These are phyloP conservation scores for Cyberlindnera mrakii DNA, from an alignment of 805 yeast genomes.

Conservation along the genomic window DNA sequence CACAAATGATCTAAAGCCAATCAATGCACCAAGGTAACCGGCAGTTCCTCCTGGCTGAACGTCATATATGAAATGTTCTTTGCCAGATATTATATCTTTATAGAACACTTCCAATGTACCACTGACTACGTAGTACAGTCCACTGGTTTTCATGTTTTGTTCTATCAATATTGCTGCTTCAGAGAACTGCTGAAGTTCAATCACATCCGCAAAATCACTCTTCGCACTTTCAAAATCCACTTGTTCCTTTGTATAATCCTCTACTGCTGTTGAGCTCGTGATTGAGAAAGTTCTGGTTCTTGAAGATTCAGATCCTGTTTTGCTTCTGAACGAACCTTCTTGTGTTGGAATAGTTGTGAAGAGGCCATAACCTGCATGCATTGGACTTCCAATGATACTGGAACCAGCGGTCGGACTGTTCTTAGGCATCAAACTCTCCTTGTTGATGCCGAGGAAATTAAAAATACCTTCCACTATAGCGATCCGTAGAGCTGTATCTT, in stretches of 20 bases:
- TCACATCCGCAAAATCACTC: conserved; percentile 48
- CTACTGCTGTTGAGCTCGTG: conserved; percentile 1
- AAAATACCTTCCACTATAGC: conserved; percentile 72
- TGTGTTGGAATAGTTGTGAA: conserved; percentile 8
- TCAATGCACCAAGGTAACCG: conserved; percentile 76
- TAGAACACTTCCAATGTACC: conserved; percentile 67
- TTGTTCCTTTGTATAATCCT: conserved; percentile 13
- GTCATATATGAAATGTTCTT: conserved; percentile 43
- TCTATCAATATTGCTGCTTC: conserved; percentile 53
- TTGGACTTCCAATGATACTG: conserved; percentile 17
- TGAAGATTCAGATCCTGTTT: not conserved
- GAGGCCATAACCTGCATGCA: conserved; percentile 8
- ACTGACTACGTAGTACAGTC: conserved; percentile 73
- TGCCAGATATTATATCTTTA: conserved; percentile 26
- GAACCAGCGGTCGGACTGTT: conserved; percentile 13
- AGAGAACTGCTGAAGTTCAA: conserved; percentile 49
- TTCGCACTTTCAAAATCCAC: conserved; percentile 46
- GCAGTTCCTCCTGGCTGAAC: conserved; percentile 77
- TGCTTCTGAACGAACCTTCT: not conserved
- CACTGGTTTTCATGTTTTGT: conserved; percentile 63
- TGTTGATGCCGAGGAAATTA: conserved; percentile 56
- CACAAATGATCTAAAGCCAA: conserved; percentile 76
- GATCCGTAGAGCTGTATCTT: conserved; percentile 54
- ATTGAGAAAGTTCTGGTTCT: conserved; percentile 4
- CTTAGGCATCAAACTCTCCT: conserved; percentile 27